Evolutionary conservation across 208 protist species (phyloP), one percentile per base, ranked within the genome.

Genomic region (Leishmania arabica): DNA sequence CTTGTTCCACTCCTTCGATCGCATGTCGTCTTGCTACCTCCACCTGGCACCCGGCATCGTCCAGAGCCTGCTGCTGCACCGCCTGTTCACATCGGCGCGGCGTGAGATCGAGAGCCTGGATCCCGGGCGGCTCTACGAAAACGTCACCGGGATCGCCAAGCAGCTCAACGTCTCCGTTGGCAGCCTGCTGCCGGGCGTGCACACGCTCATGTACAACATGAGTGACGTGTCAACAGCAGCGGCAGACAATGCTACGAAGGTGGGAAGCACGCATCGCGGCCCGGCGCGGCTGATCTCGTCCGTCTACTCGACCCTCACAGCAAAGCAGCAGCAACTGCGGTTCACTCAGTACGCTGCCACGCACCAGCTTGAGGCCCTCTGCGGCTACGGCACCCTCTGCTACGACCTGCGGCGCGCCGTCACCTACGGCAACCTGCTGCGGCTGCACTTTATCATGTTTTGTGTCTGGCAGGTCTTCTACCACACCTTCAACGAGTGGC

Each of bases 21-120:
- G 88, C 75, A 95, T 95, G 91, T 90, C 89, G 4, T 92, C 89
- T 4, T 88, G 88, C 80, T 95, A 95, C 73, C 78, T 95, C 15
- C 91, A 95, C 74, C 83, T 95, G 11, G 84, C 84, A 51, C 91
- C 89, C 7, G 84, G 82, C 27, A 79, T 89, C 37, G 86, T 91
- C 60, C 91, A 95, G 77, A 77, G 84, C 37, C 58, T 95, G 75
- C 70, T 92, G 34, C 76, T 95, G 80, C 89, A 95, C 80, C 81
- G 84, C 24, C 75, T 93, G 27, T 90, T 92, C 75, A 88, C 77
- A 34, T 83, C 86, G 19, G 89, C 85, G 6, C 84, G 86, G 17
- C 78, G 78, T n/a, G 89, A 94, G 76, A 75, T 88, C 49, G 66
- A 75, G n/a, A 77, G 70, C 70, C 56, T 93, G 47, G 82, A 89